Base-by-base conservation (phyloP, 1,284 basidiomycete species). In the Singerocomus inundabilis region DNA sequence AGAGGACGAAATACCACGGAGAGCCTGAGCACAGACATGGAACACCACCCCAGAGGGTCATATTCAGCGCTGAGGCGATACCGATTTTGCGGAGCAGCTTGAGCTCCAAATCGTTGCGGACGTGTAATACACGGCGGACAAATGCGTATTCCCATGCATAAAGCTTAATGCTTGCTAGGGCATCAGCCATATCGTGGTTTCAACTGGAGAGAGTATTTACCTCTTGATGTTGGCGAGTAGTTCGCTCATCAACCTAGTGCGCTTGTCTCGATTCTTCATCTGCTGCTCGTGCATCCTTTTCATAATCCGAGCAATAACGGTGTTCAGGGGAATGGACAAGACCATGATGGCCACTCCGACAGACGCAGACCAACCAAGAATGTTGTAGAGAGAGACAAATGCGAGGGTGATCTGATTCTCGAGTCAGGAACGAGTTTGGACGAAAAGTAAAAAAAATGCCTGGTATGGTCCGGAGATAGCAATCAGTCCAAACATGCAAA, bases 311-410 rank as follows among this genome's bases (percentile, higher is more conserved):
- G 92, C 90, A 51, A 94, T 85, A 41, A 79, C 60, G 0, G 91
- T 91, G 59, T 93, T 94, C 54, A 93, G 62, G 2, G 93, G 93
- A 45, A 90, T 73, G 1, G 85, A 87, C 47, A 92, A 66, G 37
- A 93, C 67, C 93, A 98, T 97, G 64, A 98, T 87, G 0, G 77
- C 92, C 4, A 98, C 91, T 11, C 95, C 95, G 44, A 93, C 88
- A 60, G 98, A 94, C 0, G 91, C 87, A 15, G 91, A 80, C 92
- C 92, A 96, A 4, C 94, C 95, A 18, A 98, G 80, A 18, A 98
- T 81, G 55, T 84, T 78, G 67, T 93, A 93, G 4, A 98, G 77
- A 6, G 91, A 94, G 31, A 97, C 69, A 66, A 98, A 98, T 0
- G 95, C 94, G 12, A 98, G 76, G 7, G 74, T 79, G 56, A 98